Evolutionary conservation across 139 green algal species (phyloP).

Genomic region (Monoraphidium neglectum): DNA sequence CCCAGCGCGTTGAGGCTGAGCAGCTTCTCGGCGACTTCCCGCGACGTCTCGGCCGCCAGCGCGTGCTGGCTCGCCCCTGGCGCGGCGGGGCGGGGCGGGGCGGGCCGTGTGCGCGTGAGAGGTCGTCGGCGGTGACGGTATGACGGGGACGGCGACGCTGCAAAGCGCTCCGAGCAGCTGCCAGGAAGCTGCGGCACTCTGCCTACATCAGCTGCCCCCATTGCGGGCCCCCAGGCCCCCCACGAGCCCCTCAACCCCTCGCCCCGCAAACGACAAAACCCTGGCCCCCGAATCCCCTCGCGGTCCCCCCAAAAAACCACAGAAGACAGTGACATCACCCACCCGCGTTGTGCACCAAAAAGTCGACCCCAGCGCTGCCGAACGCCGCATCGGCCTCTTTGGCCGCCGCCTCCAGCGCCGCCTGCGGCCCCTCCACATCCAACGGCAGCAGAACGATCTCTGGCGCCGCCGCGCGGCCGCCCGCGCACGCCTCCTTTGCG

Average conservation of each 20-base stretch:
- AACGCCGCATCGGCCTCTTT: conserved; percentile 54
- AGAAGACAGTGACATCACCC: no score
- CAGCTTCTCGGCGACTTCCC: conserved; percentile 60
- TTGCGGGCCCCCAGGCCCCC: no score
- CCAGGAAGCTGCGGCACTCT: no score
- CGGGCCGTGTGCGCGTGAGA: no score
- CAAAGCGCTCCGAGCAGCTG: no score
- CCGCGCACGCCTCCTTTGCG: conserved; percentile 45
- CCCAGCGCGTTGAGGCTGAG: conserved; percentile 76
- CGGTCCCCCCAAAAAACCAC: no score
- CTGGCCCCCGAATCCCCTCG: no score
- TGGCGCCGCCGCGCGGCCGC: not conserved
- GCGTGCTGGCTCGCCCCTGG: conserved; percentile 71
- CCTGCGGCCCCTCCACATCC: conserved; percentile 50
- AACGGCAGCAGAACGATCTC: conserved; percentile 69
- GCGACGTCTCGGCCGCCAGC: conserved; percentile 59
- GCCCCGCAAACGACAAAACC: no score
- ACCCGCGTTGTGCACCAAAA: conserved; percentile 78
- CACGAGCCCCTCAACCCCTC: no score
- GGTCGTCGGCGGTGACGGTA: no score
- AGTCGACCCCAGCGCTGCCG: conserved; percentile 61
- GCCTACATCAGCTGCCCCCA: conserved; percentile 11
- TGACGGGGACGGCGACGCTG: no score
- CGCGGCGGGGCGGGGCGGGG: no score
- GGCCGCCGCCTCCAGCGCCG: conserved; percentile 45